phyloP scores from a whole-genome alignment of 495 filamentous ascomycete species.

The Haplographium delicatum region DNA sequence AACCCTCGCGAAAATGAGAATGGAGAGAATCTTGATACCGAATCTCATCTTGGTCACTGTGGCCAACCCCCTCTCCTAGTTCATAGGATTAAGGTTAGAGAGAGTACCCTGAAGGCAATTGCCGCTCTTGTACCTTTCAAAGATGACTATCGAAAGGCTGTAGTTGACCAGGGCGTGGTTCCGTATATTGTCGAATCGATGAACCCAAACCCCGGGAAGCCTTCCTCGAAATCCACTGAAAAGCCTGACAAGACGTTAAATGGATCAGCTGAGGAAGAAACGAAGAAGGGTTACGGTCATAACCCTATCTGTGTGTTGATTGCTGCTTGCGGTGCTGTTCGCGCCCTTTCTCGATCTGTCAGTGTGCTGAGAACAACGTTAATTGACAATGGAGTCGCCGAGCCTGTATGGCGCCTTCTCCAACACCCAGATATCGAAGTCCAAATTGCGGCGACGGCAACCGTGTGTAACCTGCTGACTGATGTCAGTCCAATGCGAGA shows the following conservation, averaged over 20 bases:
- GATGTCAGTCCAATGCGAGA: constrained; percentile 89
- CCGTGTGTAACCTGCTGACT: constrained; percentile 74
- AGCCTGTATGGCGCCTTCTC: constrained; percentile 73
- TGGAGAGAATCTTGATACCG: constrained; percentile 28
- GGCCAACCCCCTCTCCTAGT: constrained; percentile 58
- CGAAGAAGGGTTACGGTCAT: constrained; percentile 27
- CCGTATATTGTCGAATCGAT: constrained; percentile 81
- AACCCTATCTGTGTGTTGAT: constrained; percentile 65
- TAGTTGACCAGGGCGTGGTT: constrained; percentile 76
- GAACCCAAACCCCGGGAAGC: constrained; percentile 47
- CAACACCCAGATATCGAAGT: constrained; percentile 73
- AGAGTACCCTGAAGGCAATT: constrained; percentile 71
- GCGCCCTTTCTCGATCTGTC: constrained; percentile 76
- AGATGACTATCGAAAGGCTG: constrained; percentile 75
- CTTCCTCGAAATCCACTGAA: constrained; percentile 20
- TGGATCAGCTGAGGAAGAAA: constrained; percentile 30
- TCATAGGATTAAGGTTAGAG: constrained; percentile 73
- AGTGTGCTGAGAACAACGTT: constrained; percentile 78
- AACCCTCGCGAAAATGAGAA: constrained; percentile 19
- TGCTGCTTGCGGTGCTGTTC: constrained; percentile 75
- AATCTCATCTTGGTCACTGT: constrained; percentile 43
- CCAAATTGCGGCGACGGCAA: constrained; percentile 76
- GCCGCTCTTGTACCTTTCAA: constrained; percentile 73
- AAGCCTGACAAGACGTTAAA: constrained; percentile 27
- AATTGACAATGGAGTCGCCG: constrained; percentile 76